Evolutionary conservation across 768 basidiomycete species (phyloP), one percentile per base, ranked within the genome.

Genomic region (Psilocybe tampanensis): DNA sequence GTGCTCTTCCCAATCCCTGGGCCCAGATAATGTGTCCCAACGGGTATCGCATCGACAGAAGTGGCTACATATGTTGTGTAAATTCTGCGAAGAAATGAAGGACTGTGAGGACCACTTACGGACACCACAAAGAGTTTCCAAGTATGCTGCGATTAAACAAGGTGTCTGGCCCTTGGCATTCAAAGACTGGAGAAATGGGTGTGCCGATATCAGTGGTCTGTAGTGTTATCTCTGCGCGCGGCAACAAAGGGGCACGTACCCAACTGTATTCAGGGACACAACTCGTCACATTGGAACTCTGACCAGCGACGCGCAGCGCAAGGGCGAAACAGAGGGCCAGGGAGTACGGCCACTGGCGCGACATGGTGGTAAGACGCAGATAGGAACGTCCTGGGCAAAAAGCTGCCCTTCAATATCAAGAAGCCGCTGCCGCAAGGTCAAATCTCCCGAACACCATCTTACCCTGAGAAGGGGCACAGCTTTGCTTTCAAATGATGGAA

Each of bases 101-200:
- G 41, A n/a, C n/a, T n/a, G 34, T 13, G 45, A n/a, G 8, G n/a
- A 6, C 18, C 13, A 62, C 64, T 47, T 55, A 68, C 64, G 61
- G 39, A 32, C 51, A 17, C 66, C 70, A 52, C 83, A 86, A 0
- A 66, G 68, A 34, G 70, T 74, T 62, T 80, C 76, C 9, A 85
- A 68, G 67, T 77, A 81, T 1, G 84, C 76, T 8, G 77, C 71
- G 26, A 85, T 74, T 8, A 77, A 24, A 56, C 84, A 86, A 21
- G 84, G 83, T 21, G 71, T 81, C 61, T 85, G 83, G 34, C 56
- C 50, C 34, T 58, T 64, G 32, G 68, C 71, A 61, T 84, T 85
- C 47, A 75, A 59, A 3, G 76, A 60, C 80, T 80, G 45, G 23
- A 56, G 44, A 11, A 47, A 45, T 18, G 15, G 39, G n/a, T 39